Evolutionary conservation across 495 filamentous ascomycete species (phyloP).

Genomic region (Aspergillus indologenus): DNA sequence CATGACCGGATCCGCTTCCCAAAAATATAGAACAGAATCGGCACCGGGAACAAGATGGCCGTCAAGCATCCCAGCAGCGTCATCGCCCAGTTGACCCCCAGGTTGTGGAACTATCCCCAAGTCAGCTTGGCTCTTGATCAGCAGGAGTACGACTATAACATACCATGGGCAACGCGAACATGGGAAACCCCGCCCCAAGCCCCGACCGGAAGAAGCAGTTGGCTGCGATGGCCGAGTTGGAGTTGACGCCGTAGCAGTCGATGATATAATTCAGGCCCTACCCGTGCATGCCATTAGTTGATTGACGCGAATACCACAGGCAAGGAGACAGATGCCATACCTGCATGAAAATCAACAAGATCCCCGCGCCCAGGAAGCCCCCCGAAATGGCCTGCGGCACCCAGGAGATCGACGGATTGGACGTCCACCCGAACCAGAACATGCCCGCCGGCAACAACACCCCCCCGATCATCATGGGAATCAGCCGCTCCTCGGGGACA

Average conservation of each 20-base stretch:
- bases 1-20: slow-evolving; percentile 52
- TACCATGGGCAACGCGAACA: slow-evolving; percentile 57
- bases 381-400: slow-evolving; percentile 35
- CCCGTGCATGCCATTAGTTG: no score
- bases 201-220: slow-evolving; percentile 44
- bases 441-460: slow-evolving; percentile 49
- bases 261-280: slow-evolving; percentile 53
- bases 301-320: not conserved
- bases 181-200: slow-evolving; percentile 52
- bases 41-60: slow-evolving; percentile 56
- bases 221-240: slow-evolving; percentile 47
- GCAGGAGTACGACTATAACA: slow-evolving; percentile 4
- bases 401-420: slow-evolving; percentile 32
- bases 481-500: slow-evolving; percentile 49
- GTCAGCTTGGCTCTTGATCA: not conserved
- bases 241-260: slow-evolving; percentile 50
- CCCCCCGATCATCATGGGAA: slow-evolving; percentile 49
- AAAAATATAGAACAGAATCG: slow-evolving; percentile 60
- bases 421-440: slow-evolving; percentile 59
- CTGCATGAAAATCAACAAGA: slow-evolving; percentile 44
- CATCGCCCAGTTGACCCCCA: slow-evolving; percentile 57
- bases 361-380: slow-evolving; percentile 37
- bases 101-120: slow-evolving; percentile 44
- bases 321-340: not conserved
- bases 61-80: slow-evolving; percentile 59